Conservation (phyloP, 1,284 basidiomycete genomes). For the Papiliotrema laurentii region DNA sequence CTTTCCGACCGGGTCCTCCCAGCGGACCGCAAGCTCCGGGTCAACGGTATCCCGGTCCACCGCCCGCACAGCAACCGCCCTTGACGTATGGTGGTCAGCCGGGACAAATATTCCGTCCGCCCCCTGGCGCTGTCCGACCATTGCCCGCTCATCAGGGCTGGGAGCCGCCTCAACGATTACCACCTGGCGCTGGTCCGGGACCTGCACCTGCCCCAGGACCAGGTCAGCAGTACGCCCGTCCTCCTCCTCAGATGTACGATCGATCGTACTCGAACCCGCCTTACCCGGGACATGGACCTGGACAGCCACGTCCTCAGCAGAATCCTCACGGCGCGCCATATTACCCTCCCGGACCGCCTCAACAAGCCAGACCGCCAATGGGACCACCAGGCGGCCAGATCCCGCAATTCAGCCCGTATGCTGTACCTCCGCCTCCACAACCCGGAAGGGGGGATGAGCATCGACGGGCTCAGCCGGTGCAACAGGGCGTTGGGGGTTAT, state of each 20-base stretch:
- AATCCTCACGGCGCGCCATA: background rate
- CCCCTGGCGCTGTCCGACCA: constrained; percentile 1
- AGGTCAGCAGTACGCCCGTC: background rate
- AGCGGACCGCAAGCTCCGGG: too few species aligned
- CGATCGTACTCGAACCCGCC: background rate
- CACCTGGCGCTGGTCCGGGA: constrained; percentile 14
- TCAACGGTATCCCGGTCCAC: background rate
- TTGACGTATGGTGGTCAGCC: background rate
- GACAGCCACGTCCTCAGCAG: background rate
- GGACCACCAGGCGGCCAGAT: background rate
- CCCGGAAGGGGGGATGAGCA: background rate
- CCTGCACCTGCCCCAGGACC: background rate
- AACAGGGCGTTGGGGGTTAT: background rate
- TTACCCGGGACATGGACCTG: too few species aligned
- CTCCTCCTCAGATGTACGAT: background rate
- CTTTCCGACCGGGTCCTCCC: background rate
- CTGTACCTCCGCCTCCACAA: background rate
- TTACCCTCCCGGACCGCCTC: background rate
- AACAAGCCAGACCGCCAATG: background rate
- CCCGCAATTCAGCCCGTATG: background rate
- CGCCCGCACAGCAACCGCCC: background rate
- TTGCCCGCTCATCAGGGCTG: constrained; percentile 5
- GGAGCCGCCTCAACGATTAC: constrained; percentile 22
- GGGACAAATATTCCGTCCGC: constrained; percentile 1
- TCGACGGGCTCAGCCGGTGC: background rate